Evolutionary conservation across 2,329 filamentous ascomycete species (phyloP), one percentile per base, ranked within the genome.

Genomic region (Phyllosticta citriasiana): DNA sequence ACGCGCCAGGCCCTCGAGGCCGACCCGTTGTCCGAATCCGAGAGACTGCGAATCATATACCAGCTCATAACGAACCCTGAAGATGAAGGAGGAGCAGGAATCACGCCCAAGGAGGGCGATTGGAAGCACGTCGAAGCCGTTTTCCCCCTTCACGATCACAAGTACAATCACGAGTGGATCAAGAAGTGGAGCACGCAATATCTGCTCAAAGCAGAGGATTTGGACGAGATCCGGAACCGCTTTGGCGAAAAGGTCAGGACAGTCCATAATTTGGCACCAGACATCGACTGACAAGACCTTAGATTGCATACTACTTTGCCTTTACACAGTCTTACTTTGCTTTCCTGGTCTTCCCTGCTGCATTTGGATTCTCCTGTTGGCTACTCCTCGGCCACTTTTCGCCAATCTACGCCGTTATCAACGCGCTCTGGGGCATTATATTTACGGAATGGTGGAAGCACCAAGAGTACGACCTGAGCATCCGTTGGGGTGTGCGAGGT

Each of bases 401-500:
- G 1, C 83, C 86, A 62, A 74, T 91, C 57, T 97, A 95, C 68
- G 89, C 88, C 14, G 73, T 92, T 1, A 80, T 87, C 53, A 92
- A 87, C 70, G 88, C 86, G 35, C 77, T 96, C n/a, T 96, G 92
- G 90, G 88, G 88, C 62, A 86, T 94, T 2, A 78, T 93, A 55
- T 97, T 97, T 70, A 88, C 96, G 61, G 93, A 97, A 72, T 96
- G 89, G 74, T 97, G 93, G 93, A 96, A 95, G 77, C 88, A 93
- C 68, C 90, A 95, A 72, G 91, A 97, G 73, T 80, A 86, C 1
- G 92, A 97, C 70, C 79, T 97, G 7, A 87, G 88, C 8, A 84
- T 96, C 16, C 84, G 90, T 67, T 97, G 93, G 93, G 88, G 89
- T 14, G 91, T 96, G 2, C 86, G 88, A 57, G 88, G 89, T 6